Base-by-base conservation (phyloP, 23 red algal genomes). In the Gracilaria gracilis region DNA sequence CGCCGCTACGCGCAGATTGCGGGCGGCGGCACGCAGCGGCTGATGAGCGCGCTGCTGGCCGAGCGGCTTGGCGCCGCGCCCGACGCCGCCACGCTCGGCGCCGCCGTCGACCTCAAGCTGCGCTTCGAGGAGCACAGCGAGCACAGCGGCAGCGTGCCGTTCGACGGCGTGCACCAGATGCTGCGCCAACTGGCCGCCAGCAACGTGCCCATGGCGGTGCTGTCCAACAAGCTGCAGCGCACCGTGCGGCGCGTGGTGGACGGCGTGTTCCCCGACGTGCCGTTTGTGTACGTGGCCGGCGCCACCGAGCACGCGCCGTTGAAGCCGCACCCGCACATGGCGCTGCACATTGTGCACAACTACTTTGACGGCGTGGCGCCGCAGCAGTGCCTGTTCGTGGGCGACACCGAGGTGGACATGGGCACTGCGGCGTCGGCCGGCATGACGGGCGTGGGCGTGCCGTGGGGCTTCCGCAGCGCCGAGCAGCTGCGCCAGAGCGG, bases 331-430 rank as follows among this genome's bases (percentile, higher is more conserved):
- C 46, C 89, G 20, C 46, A n/a, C 55, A 78, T 61, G 42, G 79
- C 70, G 31, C 35, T 78, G n/a, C 64, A 51, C 28, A 55, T 93
- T 31, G 57, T 47, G 80, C 36, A 42, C 70, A 32, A 20, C 29
- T 42, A 62, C 55, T 32, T 89, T 21, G 33, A 40, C 16, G 62
- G 69, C 24, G 62, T 93, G 16, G 39, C 33, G 37, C 79, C 78
- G 28, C 23, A 2, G 9, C 50, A 83, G 27, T 49, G 42, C 38
- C 47, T 92, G 28, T 84, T 92, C 21, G 89, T 84, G 11, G 89
- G 89, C 39, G 89, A 93, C 38, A 93, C 89, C 17, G 79, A 83
- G 17, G 54, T 84, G 13, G 89, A 93, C 66, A 93, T 93, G 62
- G 28, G 49, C 76, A 79, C 89, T 12, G 89, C 79, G 6, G 13